Base-by-base conservation (phyloP, 495 filamentous ascomycete species). In the Penicillium longicatenatum region DNA sequence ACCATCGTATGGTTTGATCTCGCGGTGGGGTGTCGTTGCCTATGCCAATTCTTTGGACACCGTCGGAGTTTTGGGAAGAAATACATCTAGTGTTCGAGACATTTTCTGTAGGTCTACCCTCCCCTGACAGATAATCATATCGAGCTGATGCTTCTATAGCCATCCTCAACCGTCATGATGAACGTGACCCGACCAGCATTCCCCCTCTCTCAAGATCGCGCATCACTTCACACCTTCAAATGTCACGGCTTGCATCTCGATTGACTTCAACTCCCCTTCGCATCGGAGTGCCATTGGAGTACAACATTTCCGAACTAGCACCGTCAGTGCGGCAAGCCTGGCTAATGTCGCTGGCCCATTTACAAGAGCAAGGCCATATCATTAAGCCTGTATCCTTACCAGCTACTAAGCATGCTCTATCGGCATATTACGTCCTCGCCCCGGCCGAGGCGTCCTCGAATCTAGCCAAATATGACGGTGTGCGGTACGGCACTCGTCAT, bases 1-100 rank as follows among this genome's bases (percentile, higher is more conserved):
- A 73, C 94, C 94, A 14, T 95, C 90, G 6, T 95, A 95, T 66
- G 92, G 91, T 10, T 70, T 89, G 61, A 65, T 93, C 31, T 95
- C 91, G 52, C 81, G 94, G 47, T 92, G 88, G 82, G 94, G 94
- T 17, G 93, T 98, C 9, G 81, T 98, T 29, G 89, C 93, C 20
- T 98, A 98, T 69, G 94, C 95, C 17, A 97, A 98, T 65, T 96
- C 92, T 4, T 70, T 98, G 7, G 94, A 98, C 67, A 98, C 94
- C 2, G 91, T 98, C 6, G 95, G 95, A 0, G 79, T 98, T 2
- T 54, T 98, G 46, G 85, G 84, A 1, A 71, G 63, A 33, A 76
- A 69, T 6, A 82, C 83, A 0, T 64, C 68, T 10, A 66, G 54
- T 9, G 82, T 86, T 33, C 70, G 75, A 45, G 63, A 74, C 33